Percentiles rank a stretch among this genome's conserved stretches.
These are phyloP conservation scores for Mucuna pruriens DNA, from an alignment of 306 rosid species.

Conservation along the genomic window DNA sequence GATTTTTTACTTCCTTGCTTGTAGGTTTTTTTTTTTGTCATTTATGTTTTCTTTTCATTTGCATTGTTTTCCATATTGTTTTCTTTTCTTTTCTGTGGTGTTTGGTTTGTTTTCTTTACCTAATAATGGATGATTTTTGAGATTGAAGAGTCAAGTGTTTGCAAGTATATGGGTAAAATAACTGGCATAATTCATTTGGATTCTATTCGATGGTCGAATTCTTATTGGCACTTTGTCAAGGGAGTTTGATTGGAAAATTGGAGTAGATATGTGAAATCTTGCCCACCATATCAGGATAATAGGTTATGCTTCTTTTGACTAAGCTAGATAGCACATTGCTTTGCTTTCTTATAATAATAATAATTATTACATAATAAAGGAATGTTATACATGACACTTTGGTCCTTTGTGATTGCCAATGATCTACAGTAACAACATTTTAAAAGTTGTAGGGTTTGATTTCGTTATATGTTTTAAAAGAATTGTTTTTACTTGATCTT, in stretches of 20 bases:
- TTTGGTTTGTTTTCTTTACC: no score
- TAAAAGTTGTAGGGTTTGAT: slow-evolving; percentile 3
- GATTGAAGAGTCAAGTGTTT: slow-evolving; percentile 89
- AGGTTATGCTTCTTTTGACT: no score
- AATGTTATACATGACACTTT: neutral
- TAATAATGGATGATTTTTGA: slow-evolving; percentile 97
- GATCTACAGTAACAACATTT: neutral
- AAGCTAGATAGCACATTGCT: no score
- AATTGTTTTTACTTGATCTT: neutral
- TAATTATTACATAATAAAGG: neutral
- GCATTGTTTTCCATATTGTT: no score
- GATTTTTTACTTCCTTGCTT: no score
- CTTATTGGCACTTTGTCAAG: slow-evolving; percentile 94
- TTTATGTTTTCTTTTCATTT: no score
- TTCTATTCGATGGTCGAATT: slow-evolving; percentile 83
- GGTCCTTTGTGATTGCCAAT: neutral
- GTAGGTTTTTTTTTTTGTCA: no score
- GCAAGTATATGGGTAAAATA: slow-evolving; percentile 92
- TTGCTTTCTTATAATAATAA: neutral
- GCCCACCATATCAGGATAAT: no score
- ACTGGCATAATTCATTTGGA: slow-evolving; percentile 85
- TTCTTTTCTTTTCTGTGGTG: no score
- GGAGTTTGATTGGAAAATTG: slow-evolving; percentile 42
- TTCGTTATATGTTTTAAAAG: neutral
- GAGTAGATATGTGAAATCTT: neutral